phyloP scores from a whole-genome alignment of 2,329 filamentous ascomycete genomes.

The Colletotrichum eremochloae region DNA sequence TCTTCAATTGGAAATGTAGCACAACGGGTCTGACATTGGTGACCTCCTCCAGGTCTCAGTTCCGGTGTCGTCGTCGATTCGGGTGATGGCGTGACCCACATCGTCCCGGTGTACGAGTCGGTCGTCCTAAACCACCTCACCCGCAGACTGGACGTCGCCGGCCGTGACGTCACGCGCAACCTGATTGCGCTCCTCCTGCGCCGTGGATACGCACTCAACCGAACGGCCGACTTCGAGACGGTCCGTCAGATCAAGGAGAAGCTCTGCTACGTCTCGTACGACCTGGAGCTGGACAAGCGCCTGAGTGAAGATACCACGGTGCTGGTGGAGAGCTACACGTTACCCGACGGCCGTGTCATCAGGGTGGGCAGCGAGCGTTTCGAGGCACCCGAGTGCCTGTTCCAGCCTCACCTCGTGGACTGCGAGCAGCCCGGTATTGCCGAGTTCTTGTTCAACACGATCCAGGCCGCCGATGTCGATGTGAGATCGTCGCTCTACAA shows the following conservation, averaged over 20 bases:
- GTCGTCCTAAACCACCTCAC: constrained; percentile 98
- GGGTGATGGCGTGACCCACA: constrained; percentile 97
- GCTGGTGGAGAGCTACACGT: constrained; percentile 95
- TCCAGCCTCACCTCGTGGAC: constrained; percentile 98
- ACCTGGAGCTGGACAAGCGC: constrained; percentile 94
- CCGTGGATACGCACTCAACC: constrained; percentile 95
- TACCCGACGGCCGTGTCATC: constrained; percentile 96
- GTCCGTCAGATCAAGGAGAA: constrained; percentile 99
- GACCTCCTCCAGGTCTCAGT: constrained; percentile 73
- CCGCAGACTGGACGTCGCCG: constrained; percentile 92
- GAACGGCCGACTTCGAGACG: constrained; percentile 98
- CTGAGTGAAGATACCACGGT: constrained; percentile 98
- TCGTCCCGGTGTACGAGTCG: constrained; percentile 98
- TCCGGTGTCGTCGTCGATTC: constrained; percentile 99
- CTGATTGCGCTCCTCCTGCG: constrained; percentile 94
- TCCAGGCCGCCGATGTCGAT: constrained; percentile 95
- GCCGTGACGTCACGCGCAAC: constrained; percentile 97
- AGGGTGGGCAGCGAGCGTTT: constrained; percentile 97
- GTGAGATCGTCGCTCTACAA: constrained; percentile 95
- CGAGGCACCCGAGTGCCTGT: constrained; percentile 97
- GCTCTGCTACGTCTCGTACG: constrained; percentile 99
- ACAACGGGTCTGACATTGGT: constrained; percentile 18
- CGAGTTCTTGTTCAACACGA: constrained; percentile 98
- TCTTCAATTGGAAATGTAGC: background rate
- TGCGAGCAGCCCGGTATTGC: constrained; percentile 97